Evolutionary conservation across 2,329 filamentous ascomycete species (phyloP), one percentile per base, ranked within the genome.

Genomic region (Venturia carpophila): DNA sequence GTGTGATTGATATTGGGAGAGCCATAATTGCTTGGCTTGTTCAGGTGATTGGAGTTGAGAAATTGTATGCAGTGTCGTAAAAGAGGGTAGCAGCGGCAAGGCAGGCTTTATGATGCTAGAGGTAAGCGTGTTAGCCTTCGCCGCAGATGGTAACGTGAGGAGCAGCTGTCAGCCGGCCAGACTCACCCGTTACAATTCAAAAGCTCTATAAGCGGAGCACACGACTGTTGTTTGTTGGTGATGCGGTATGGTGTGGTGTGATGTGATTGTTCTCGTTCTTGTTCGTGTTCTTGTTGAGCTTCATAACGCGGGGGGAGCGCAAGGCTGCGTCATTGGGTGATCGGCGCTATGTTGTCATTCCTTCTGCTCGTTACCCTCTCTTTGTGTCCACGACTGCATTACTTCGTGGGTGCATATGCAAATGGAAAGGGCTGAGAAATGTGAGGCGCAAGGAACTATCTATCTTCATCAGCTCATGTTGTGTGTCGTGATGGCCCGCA

Each of bases 1-100:
- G 52, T 6, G 47, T 55, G n/a, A 63, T 52, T 39, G 61, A n/a
- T n/a, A 63, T 27, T 52, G 61, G 34, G 13, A 39, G n/a, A 39
- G 61, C 43, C 61, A 62, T 62, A 27, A 11, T 55, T 30, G 24
- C 10, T 34, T n/a, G 52, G 1, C 37, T 58, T 58, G 30, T 37
- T 6, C n/a, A 19, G 1, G 17, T 58, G 52, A 19, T 27, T 37
- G n/a, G 30, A 37, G 13, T 9, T n/a, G 52, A 7, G 27, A 37
- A 27, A n/a, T 37, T 58, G 15, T 58, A 37, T 37, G 52, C 27
- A 10, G 30, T 37, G 52, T 11, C n/a, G 30, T 27, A 58, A 21
- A 37, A 19, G 27, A 34, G 52, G 13, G 24, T 1, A 30, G 21
- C n/a, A 13, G 21, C 47, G 4, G 6, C 17, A 21, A 37, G 27